Conservation (phyloP, 2,329 filamentous ascomycete genomes). For the Alternaria viburni region DNA sequence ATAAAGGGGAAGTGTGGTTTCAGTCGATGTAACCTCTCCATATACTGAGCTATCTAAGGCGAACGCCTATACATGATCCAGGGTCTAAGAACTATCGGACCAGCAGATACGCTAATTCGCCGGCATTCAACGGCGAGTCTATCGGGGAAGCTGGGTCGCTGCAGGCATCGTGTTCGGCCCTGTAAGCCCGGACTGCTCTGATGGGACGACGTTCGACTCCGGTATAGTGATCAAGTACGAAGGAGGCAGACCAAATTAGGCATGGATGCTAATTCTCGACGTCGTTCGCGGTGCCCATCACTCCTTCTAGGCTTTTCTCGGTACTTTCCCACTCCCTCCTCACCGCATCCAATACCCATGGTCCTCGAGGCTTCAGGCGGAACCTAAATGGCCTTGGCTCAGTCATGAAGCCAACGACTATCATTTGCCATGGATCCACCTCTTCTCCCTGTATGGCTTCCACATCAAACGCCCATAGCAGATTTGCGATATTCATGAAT, state of each 20-base stretch:
- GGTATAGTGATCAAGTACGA: neutral
- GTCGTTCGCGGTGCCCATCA: slow-evolving; percentile 6
- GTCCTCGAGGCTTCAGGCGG: slow-evolving; percentile 10
- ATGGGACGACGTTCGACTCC: slow-evolving; percentile 16
- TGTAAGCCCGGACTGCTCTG: slow-evolving; percentile 28
- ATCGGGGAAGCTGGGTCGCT: slow-evolving; percentile 30
- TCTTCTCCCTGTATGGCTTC: slow-evolving; percentile 4
- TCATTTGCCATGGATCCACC: slow-evolving; percentile 12
- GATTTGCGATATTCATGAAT: slow-evolving; percentile 10
- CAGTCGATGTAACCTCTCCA: neutral
- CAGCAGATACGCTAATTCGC: slow-evolving; percentile 42
- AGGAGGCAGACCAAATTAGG: neutral
- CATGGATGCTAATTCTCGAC: neutral
- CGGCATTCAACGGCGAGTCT: slow-evolving; percentile 36
- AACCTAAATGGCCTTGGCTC: slow-evolving; percentile 14
- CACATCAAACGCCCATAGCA: slow-evolving; percentile 14
- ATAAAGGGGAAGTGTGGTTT: neutral
- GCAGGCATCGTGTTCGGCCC: slow-evolving; percentile 25
- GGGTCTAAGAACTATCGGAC: neutral
- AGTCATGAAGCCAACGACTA: slow-evolving; percentile 15
- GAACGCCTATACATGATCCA: neutral
- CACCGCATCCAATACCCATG: slow-evolving; percentile 9
- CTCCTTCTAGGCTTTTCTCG: slow-evolving; percentile 3
- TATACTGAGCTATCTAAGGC: neutral
- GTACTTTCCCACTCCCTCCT: slow-evolving; percentile 5